Evolutionary conservation across 1,284 basidiomycete genomes (phyloP), one percentile per base, ranked within the genome.

Genomic region (Athelia sp.): DNA sequence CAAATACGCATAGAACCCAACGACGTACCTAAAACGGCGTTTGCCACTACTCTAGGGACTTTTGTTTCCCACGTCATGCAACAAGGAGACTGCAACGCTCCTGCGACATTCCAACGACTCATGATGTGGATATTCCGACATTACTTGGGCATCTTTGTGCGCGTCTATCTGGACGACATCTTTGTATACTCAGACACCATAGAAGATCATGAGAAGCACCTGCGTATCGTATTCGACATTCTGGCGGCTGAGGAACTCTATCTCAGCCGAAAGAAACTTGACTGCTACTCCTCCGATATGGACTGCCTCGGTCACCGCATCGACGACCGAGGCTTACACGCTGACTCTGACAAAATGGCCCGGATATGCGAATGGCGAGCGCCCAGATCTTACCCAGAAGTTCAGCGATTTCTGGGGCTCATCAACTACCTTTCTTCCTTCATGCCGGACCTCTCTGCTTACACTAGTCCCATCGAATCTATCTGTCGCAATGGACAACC

Each of bases 401-500:
- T 76, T 0, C 68, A 69, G 43, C 50, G 58, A 13, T 75, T 75
- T 42, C 48, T 75, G 0, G 73, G 71, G 1, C 54, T 71, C 0
- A 61, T 74, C 0, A 60, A 73, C 19, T 76, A 74, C 53, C 47
- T 76, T 1, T 58, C 63, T 0, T 58, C 63, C 10, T 72, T 71
- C 50, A 54, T 75, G 45, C 71, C 68, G 0, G 59, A 70, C 31
- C 54, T 76, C 0, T 57, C 64, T 0, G 53, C 58, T 8, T 69
- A 67, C 42, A 67, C 62, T 0, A 53, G 53, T 3, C 58, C 62
- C 3, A 38, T 71, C 19, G 50, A 58, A 19, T 43, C 58, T 0
- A 69, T 71, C 36, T 60, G 52, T 1, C 51, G 51, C 15, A 67
- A 68, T 45, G 58, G 62, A 3, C 52, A 55, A 0, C 52, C 60